Percentiles rank a stretch among this genome's conserved stretches.
phyloP scores from a whole-genome alignment of 257 asterid genomes.

The Przewalskia tangutica region DNA sequence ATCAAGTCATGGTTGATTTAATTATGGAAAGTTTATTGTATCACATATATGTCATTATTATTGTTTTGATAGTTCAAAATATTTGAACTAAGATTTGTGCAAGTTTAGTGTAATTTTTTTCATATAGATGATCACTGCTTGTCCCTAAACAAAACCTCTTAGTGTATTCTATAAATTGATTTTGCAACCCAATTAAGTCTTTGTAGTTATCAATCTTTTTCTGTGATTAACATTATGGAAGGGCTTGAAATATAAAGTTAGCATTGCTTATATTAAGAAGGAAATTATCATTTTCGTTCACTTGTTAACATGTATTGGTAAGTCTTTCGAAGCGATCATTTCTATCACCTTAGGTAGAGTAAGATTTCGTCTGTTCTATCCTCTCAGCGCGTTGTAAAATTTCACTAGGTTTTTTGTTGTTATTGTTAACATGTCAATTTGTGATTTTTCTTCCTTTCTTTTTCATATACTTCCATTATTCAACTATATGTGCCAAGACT shows the following conservation, averaged over 20 bases:
- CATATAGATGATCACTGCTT: background rate
- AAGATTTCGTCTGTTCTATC: too few relatives aligned
- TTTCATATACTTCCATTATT: too few relatives aligned
- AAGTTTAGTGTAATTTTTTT: background rate
- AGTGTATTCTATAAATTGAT: background rate
- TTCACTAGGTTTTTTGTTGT: too few relatives aligned
- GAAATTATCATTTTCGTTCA: background rate
- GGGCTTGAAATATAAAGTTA: too few relatives aligned
- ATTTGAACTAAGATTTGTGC: background rate
- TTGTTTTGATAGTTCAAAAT: background rate
- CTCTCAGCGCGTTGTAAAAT: too few relatives aligned
- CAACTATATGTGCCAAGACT: too few relatives aligned
- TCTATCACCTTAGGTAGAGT: too few relatives aligned
- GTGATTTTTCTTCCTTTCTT: too few relatives aligned
- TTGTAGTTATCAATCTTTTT: background rate
- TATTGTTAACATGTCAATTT: background rate
- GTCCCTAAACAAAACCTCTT: background rate
- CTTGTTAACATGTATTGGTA: too few relatives aligned
- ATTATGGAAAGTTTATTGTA: background rate
- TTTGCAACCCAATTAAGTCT: background rate
- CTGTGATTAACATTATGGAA: background rate
- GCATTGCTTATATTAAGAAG: too few relatives aligned
- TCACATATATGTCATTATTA: background rate
- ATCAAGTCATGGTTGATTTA: constrained; percentile 20
- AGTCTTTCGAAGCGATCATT: too few relatives aligned